Evolutionary conservation across 306 rosid genomes (phyloP), one percentile per base, ranked within the genome.

Genomic region (Mimosa pudica): DNA sequence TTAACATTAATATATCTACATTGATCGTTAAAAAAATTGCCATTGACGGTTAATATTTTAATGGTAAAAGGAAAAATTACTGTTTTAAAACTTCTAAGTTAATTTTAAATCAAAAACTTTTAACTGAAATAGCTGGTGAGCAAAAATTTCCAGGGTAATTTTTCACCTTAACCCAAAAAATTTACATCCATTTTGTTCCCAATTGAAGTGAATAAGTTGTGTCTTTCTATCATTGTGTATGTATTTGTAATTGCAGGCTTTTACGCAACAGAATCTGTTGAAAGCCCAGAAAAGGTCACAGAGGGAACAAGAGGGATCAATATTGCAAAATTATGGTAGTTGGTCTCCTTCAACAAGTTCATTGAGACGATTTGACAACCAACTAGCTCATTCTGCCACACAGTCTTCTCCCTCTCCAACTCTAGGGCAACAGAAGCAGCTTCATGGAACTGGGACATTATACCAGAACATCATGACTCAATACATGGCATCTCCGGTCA

Each of bases 391-490:
- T 77, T 77, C 90, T 77, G 79, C 78, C 57, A 60, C 80, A 51
- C 91, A 87, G 51, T 81, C 91, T 76, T 87, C 90, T 78, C 80
- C 91, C 72, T 70, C 91, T 81, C 49, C 96, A 64, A 85, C 80
- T 85, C 77, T 79, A 72, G 77, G 75, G 49, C 87, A 85, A 74
- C 88, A 75, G 51, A 87, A 82, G 83, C 91, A 83, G 78, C 82
- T 84, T 90, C 87, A 85, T 79, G 90, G 86, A 79, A 78, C 89
- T 4, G 86, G 83, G 72, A 72, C 87, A 73, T 79, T 85, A 13
- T 90, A 88, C 86, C 93, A 85, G 82, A 89, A 80, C 51, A 77
- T 87, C 63, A 49, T 87, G 71, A 85, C 89, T 89, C 89, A 86
- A 72, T 88, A 82, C 81, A 79, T 79, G 51, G 75, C 83, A 52